phyloP scores from a whole-genome alignment of 2,329 filamentous ascomycete species.

The Raffaelea arxii region DNA sequence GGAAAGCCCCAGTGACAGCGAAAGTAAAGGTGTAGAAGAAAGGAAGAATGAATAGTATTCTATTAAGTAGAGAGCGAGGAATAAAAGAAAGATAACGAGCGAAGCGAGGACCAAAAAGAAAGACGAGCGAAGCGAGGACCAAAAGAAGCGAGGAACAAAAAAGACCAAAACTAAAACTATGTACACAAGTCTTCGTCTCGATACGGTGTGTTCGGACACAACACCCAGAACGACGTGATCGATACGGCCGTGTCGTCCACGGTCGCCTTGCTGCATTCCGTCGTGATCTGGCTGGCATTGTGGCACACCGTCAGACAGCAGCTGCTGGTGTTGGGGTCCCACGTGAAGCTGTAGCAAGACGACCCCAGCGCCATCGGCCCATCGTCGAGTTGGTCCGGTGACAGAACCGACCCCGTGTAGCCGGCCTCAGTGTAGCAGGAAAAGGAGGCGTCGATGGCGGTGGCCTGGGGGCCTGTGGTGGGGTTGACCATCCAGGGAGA shows the following conservation, averaged over 20 bases:
- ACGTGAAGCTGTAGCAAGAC: constrained; percentile 18
- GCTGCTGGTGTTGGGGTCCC: constrained; percentile 14
- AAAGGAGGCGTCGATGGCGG: no score
- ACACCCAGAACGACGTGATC: constrained; percentile 7
- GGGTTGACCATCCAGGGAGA: no score
- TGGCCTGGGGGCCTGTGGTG: no score
- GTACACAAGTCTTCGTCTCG: no score
- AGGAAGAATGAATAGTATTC: background rate
- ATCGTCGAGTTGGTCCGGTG: no score
- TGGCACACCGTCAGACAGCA: constrained; percentile 21
- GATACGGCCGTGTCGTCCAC: constrained; percentile 13
- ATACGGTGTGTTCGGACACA: no score
- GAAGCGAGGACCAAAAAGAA: background rate
- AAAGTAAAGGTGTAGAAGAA: background rate
- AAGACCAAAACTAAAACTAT: no score
- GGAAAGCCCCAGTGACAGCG: background rate
- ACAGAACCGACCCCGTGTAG: no score
- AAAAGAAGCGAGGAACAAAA: background rate
- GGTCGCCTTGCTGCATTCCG: constrained; percentile 15
- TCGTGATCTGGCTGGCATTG: no score
- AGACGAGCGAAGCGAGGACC: background rate
- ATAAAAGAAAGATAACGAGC: background rate
- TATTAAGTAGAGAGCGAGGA: background rate
- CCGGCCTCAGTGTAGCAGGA: no score
- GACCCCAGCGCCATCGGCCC: no score